Evolutionary conservation across 2,329 filamentous ascomycete genomes (phyloP), one percentile per base, ranked within the genome.

Genomic region (Emmonsiellopsis sp.): DNA sequence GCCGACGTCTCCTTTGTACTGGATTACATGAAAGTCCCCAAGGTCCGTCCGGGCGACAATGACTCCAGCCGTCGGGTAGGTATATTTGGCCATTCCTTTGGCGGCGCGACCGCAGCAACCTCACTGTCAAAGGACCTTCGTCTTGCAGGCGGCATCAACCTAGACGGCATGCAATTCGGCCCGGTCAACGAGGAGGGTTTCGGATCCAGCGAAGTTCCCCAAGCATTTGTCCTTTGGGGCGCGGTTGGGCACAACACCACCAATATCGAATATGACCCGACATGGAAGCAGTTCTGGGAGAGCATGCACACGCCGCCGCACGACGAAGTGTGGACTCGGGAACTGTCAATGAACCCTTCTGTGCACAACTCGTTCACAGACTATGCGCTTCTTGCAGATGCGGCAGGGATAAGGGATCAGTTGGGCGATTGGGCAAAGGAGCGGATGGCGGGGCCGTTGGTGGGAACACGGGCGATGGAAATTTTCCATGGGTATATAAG

Each of bases 61-160:
- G 48, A 51, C 2, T 26, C 55, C n/a, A 13, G 50, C 34, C 40
- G 34, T 13, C 50, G 50, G 35, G 54, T 55, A n/a, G 57, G 55
- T 13, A 56, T 67, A 5, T 16, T 69, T 2, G 70, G 70, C 3
- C 69, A 72, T 45, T 72, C 69, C 2, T 51, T 71, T 4, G 69
- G 69, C 11, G 70, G 69, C 8, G 65, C 66, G 0, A 63, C 68
- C 2, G 63, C 62, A 2, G 55, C 65, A 26, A 50, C 55, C 2
- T 55, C 59, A 3, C 54, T 66, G 40, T 56, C 61, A 40, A 52
- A 56, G n/a, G 61, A 67, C 30, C 10, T 50, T 10, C 59, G 62
- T 11, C 56, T 66, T 47, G 48, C 40, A 0, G 67, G 65, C 4
- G 69, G 60, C 3, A 34, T 67, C 30, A 69, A 72, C 46, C 54